Base-by-base conservation (phyloP, 371 early-diverging fungal genomes). In the Zopfochytrium polystomum region DNA sequence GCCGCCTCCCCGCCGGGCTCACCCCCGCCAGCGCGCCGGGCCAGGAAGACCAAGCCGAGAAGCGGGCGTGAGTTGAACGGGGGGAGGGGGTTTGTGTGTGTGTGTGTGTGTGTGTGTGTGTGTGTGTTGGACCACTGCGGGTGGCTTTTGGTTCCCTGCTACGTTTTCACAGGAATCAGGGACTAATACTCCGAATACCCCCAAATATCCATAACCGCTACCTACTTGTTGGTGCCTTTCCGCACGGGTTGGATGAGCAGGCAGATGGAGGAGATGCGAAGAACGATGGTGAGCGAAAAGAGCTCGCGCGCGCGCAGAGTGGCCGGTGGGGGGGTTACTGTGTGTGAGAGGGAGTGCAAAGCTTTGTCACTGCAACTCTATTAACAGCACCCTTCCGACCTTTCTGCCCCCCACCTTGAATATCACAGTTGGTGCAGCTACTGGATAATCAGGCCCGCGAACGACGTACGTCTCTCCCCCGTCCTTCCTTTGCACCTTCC, bases 401-500 rank as follows among this genome's bases (percentile, higher is more conserved):
- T 43, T 43, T 3, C n/a, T 31, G 32, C 25, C 15, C 15, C 22
- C 20, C 38, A 38, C 15, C 7, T 31, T 4, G n/a, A 1, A 18
- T 23, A 30, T 13, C 23, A 18, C 63, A 88, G 89, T 76, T 94
- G 31, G 76, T 78, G 23, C 91, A 90, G 81, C 86, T 93, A 42
- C 81, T 96, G 47, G 88, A 89, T 47, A 86, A 83, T 63, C 83
- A 83, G 33, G 95, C 95, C 29, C 84, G 93, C 45, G 90, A 92
- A 63, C 83, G 96, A 58, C 80, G 89, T 87, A 80, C 72, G 80
- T 66, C 7, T 11, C 18, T 57, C n/a, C n/a, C n/a, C n/a, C n/a
- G n/a, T n/a, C n/a, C n/a, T n/a, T n/a, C n/a, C n/a, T n/a, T n/a
- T n/a, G n/a, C n/a, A n/a, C n/a, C n/a, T n/a, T n/a, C n/a, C n/a